phyloP scores from a whole-genome alignment of 1,139 yeast genomes.

The Pichiaceae sp. region DNA sequence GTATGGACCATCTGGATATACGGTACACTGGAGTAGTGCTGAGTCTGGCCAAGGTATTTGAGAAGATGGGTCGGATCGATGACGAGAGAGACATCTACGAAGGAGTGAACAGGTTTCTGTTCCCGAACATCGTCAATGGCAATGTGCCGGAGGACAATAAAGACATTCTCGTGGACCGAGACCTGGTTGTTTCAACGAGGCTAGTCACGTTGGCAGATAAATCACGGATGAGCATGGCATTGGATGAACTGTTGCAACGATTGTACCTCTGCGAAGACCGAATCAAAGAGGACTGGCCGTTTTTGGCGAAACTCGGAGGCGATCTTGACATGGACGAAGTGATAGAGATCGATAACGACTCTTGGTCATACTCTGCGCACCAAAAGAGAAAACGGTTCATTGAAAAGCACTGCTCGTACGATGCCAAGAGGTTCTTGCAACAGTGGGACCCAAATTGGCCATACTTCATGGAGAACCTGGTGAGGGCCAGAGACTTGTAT shows the following conservation, averaged over 20 bases:
- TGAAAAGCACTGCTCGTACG: constrained; percentile 6
- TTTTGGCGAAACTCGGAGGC: constrained; percentile 4
- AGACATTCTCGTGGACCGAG: constrained; percentile 20
- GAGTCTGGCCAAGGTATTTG: constrained; percentile 78
- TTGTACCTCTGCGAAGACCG: constrained; percentile 18
- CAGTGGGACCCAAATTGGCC: constrained; percentile 22
- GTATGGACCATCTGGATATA: constrained; percentile 49
- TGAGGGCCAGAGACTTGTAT: constrained; percentile 19
- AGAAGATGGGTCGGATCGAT: constrained; percentile 20
- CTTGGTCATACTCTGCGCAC: not conserved
- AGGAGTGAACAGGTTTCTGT: constrained; percentile 18
- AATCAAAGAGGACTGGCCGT: constrained; percentile 10
- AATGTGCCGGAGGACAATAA: constrained; percentile 15
- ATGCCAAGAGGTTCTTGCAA: constrained; percentile 13
- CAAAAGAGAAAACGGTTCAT: constrained; percentile 7
- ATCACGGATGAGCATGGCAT: constrained; percentile 5
- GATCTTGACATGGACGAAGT: constrained; percentile 14
- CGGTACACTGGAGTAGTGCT: constrained; percentile 82
- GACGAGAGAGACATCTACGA: constrained; percentile 15
- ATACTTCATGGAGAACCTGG: constrained; percentile 16
- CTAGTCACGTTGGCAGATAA: constrained; percentile 15
- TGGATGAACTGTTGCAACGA: constrained; percentile 15
- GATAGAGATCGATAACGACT: constrained; percentile 9
- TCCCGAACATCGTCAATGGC: constrained; percentile 17
- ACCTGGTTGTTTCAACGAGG: constrained; percentile 19